Base-by-base conservation (phyloP, 2,329 filamentous ascomycete species). In the Pseudodiploospora longispora region DNA sequence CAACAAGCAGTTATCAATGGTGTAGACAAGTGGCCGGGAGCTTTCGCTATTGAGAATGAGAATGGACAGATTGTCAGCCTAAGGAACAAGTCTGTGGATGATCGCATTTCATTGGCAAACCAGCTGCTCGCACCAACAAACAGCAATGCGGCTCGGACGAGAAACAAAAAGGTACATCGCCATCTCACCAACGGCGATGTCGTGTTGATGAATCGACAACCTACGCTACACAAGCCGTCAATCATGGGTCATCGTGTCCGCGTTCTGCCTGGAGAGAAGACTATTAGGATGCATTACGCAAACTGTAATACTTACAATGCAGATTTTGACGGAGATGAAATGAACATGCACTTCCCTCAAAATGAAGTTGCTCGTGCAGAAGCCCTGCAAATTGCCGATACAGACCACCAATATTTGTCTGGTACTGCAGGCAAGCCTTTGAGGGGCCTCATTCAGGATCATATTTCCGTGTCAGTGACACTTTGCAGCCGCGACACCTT, bases 281-380 rank as follows among this genome's bases (percentile, higher is more conserved):
- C 93, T 0, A 90, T 98, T 61, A 89, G 93, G 53, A 97, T 98
- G 91, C 93, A 98, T 70, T 98, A 98, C 67, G 91, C 93, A 57
- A 98, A 98, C 64, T 97, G 93, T 65, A 98, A 98, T 60, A 96
- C 93, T 1, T 98, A 98, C 74, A 98, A 98, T 57, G 93, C 93
- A 30, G 93, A 98, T 74, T 98, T 98, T 60, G 94, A 98, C 59
- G 93, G 93, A 64, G 93, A 98, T 61, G 93, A 98, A 66, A 98
- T 98, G 93, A 98, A 98, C 64, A 94, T 98, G 90, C 93, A 98
- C 67, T 97, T 98, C 59, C 93, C 93, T 1, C 93, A 98, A 57
- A 97, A 95, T 55, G 94, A 97, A 61, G 75, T 97, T 52, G 93
- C 93, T 10, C 78, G 93, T 54, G 87, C 91, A 2, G 93, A 98